Conservation (phyloP, 2,329 filamentous ascomycete species). For the Paracorniculantispora psalliotae region DNA sequence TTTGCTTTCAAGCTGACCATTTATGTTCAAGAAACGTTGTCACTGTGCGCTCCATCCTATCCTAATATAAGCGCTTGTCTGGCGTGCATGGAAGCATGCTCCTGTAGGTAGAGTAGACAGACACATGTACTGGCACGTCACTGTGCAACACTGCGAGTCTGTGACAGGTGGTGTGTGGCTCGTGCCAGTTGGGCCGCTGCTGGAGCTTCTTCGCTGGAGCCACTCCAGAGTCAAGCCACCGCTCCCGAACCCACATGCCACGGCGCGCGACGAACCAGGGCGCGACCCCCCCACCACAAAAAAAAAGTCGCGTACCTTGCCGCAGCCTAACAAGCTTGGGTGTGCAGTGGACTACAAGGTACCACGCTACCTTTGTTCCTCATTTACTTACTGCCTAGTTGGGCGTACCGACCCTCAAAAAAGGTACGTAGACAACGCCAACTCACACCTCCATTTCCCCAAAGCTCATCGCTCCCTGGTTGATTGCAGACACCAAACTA, state of each 20-base stretch:
- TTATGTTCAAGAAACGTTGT: background rate
- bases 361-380: background rate
- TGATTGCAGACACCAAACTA: background rate
- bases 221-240: background rate
- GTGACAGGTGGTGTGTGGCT: background rate
- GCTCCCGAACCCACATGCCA: background rate
- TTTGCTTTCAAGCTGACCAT: background rate
- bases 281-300: constrained; percentile 8
- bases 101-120: too few species aligned
- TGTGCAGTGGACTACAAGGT: background rate
- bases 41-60: too few species aligned
- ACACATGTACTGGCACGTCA: too few species aligned
- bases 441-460: constrained; percentile 9
- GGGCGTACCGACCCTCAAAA: background rate
- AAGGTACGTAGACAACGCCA: background rate
- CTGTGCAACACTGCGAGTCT: background rate
- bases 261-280: constrained; percentile 1
- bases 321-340: constrained; percentile 6
- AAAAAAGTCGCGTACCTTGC: constrained; percentile 14
- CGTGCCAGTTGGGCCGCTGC: background rate
- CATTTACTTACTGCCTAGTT: constrained; percentile 1
- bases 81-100: too few species aligned
- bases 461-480: constrained; percentile 2
- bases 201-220: too few species aligned
- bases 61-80: too few species aligned